phyloP scores from a whole-genome alignment of 2,329 filamentous ascomycete genomes.

The Ophiobolus disseminans region DNA sequence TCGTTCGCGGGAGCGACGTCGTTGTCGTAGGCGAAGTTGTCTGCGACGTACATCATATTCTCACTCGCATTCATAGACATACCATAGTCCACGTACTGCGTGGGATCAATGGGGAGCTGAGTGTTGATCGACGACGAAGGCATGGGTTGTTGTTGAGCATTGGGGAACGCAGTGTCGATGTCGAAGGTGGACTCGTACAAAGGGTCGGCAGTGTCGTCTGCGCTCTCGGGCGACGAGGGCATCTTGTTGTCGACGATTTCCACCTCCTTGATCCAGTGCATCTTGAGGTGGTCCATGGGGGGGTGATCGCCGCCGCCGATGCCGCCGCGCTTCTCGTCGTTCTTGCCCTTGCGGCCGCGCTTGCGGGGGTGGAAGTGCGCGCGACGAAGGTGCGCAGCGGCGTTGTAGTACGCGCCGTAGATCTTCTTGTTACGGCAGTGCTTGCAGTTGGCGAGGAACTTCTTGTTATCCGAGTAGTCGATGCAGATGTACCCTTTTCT shows the following conservation, averaged over 20 bases:
- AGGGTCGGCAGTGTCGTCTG: constrained; percentile 10
- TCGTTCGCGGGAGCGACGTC: constrained; percentile 16
- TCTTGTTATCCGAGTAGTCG: constrained; percentile 64
- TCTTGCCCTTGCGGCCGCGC: constrained; percentile 63
- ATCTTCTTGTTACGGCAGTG: constrained; percentile 77
- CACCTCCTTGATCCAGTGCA: constrained; percentile 65
- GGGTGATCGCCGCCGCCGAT: constrained; percentile 69
- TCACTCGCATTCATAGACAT: constrained; percentile 31
- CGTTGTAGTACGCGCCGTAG: constrained; percentile 94
- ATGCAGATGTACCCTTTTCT: constrained; percentile 70
- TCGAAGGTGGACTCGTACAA: constrained; percentile 17
- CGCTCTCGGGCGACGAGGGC: constrained; percentile 29
- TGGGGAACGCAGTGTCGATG: constrained; percentile 12
- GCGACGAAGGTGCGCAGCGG: constrained; percentile 85
- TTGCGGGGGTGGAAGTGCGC: constrained; percentile 82
- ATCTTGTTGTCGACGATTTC: constrained; percentile 51
- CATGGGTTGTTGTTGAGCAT: constrained; percentile 15
- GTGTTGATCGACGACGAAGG: constrained; percentile 11
- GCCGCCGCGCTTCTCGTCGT: constrained; percentile 66
- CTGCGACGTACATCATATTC: constrained; percentile 23
- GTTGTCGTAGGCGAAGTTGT: constrained; percentile 26
- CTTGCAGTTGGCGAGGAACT: constrained; percentile 82
- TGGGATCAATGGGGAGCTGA: constrained; percentile 22
- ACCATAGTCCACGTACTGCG: constrained; percentile 27
- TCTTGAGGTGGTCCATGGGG: constrained; percentile 66